These are phyloP conservation scores for Beauveria sp. DNA, from an alignment of 2,329 filamentous ascomycete species.

Conservation along the genomic window DNA sequence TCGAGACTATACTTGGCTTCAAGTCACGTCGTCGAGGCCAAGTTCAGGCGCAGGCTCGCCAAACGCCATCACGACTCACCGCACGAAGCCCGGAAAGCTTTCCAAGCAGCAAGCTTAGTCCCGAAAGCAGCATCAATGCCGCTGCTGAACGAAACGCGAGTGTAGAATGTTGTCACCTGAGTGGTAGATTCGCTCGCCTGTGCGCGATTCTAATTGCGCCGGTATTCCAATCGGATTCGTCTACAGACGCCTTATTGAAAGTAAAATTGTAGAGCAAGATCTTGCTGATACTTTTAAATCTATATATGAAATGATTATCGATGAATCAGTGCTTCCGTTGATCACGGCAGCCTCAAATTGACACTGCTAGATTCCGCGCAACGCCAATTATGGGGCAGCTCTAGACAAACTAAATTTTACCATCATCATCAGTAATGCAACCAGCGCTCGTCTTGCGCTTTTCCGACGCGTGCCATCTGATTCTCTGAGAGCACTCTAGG, in stretches of 20 bases:
- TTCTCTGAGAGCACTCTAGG: not conserved
- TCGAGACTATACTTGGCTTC: not conserved
- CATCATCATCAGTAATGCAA: not conserved
- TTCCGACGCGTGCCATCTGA: no score
- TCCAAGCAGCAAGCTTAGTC: not conserved
- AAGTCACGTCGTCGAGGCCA: not conserved
- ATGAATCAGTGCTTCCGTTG: no score
- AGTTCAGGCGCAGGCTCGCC: not conserved
- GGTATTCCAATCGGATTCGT: accelerated
- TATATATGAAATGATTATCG: no score
- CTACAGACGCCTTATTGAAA: no score
- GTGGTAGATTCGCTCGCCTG: not conserved
- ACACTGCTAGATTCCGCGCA: no score
- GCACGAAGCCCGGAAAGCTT: no score
- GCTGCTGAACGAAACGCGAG: not conserved
- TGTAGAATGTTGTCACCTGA: not conserved
- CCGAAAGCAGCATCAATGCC: not conserved
- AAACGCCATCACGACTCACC: not conserved
- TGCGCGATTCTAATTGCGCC: no score
- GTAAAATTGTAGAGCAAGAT: no score
- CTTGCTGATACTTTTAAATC: no score
- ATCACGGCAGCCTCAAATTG: no score
- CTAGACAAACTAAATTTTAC: no score
- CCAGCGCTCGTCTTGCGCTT: not conserved
- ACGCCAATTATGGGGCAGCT: not conserved